Evolutionary conservation across 116 monocot species (phyloP).

Genomic region (Trichopus zeylanicus): DNA sequence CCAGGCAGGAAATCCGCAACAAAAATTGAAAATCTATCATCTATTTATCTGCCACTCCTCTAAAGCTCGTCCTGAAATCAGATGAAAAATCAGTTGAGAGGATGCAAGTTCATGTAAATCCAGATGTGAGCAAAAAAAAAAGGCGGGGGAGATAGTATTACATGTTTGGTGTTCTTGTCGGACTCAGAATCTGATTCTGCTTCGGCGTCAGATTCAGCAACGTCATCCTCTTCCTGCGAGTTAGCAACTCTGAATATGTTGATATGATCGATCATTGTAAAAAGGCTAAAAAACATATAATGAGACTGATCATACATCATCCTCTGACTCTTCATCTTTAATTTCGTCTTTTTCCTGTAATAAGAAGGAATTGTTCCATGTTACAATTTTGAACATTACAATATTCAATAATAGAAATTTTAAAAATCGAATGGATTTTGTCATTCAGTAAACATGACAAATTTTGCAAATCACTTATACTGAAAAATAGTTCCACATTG

Average conservation of each 20-base stretch:
- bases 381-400: no score
- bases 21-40: no score
- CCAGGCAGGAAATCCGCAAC: no score
- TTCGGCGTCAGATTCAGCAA: constrained; percentile 1
- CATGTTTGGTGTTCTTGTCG: not conserved
- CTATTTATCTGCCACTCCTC: no score
- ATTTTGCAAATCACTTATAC: no score
- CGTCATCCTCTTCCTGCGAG: constrained; percentile 1
- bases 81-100: not conserved
- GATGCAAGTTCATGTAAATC: not conserved
- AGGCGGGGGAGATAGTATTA: not conserved
- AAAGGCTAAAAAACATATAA: not conserved
- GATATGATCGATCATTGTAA: not conserved
- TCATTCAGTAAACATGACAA: no score
- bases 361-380: no score
- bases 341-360: no score
- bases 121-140: not conserved
- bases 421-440: no score
- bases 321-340: no score
- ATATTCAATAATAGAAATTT: no score
- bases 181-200: not conserved
- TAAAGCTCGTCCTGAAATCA: not conserved
- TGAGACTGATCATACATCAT: not conserved
- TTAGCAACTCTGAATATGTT: not conserved
- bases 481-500: no score